Conservation (phyloP, 2,329 filamentous ascomycete species). For the Trichoderma sp. region DNA sequence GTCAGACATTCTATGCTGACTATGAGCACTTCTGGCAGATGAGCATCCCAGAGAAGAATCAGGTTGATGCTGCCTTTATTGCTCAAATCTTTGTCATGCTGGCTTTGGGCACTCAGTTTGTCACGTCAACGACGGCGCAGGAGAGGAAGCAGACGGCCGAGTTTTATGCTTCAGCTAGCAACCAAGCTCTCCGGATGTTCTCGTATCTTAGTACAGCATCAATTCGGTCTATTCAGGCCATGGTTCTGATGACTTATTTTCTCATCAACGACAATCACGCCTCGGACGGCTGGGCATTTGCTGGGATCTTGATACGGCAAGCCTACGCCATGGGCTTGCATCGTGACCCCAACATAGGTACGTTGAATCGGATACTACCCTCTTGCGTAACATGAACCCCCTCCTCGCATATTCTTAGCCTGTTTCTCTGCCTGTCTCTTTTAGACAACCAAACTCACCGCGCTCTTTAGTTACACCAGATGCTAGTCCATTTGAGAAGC, state of each 20-base stretch:
- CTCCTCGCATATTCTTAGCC: background rate
- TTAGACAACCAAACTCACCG: background rate
- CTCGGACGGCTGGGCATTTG: slow-evolving; percentile 79
- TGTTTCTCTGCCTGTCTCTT: background rate
- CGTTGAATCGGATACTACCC: slow-evolving; percentile 16
- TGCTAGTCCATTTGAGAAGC: slow-evolving; percentile 68
- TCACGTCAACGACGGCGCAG: slow-evolving; percentile 53
- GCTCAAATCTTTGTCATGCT: slow-evolving; percentile 75
- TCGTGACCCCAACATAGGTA: slow-evolving; percentile 71
- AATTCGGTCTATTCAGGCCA: slow-evolving; percentile 70
- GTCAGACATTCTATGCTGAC: slow-evolving; percentile 71
- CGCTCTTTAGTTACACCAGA: slow-evolving; percentile 54
- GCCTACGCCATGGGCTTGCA: slow-evolving; percentile 80
- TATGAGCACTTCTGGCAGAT: slow-evolving; percentile 77
- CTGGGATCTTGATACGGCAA: slow-evolving; percentile 72
- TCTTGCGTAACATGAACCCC: background rate
- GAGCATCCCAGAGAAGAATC: slow-evolving; percentile 52
- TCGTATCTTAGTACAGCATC: slow-evolving; percentile 75
- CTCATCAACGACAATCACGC: slow-evolving; percentile 84
- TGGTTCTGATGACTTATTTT: slow-evolving; percentile 79
- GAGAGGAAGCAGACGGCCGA: slow-evolving; percentile 74
- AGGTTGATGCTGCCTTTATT: slow-evolving; percentile 65
- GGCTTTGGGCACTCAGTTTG: slow-evolving; percentile 75
- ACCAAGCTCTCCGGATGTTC: slow-evolving; percentile 71
- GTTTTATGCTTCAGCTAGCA: slow-evolving; percentile 76